Evolutionary conservation across 768 basidiomycete genomes (phyloP).

Genomic region (Lenzites betulinus): DNA sequence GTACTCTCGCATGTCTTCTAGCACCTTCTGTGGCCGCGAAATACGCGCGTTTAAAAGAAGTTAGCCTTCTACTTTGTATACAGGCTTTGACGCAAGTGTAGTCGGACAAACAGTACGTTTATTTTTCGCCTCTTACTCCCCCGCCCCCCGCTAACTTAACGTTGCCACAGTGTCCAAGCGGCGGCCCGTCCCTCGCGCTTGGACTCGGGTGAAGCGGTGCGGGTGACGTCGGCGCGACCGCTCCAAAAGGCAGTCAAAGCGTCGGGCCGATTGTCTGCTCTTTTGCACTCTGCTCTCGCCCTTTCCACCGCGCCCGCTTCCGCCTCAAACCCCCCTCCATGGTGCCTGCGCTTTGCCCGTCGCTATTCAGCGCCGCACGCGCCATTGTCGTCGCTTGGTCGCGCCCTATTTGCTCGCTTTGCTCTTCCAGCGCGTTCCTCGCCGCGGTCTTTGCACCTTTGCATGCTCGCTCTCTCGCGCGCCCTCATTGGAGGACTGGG

Average conservation of each 20-base stretch:
- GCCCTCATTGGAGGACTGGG: not conserved
- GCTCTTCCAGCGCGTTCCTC: not conserved
- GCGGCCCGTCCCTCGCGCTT: slow-evolving; percentile 1
- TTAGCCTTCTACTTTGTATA: not conserved
- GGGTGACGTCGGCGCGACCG: slow-evolving; percentile 5
- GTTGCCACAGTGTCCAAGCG: not conserved
- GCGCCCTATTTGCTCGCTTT: not conserved
- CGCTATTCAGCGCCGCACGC: not conserved
- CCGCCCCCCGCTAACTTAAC: not conserved
- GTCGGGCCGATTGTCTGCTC: not conserved
- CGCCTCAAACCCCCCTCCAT: not conserved
- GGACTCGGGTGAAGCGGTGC: slow-evolving; percentile 1
- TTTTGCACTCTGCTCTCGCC: not conserved
- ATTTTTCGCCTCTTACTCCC: not conserved
- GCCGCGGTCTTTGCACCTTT: not conserved
- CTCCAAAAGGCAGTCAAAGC: not conserved
- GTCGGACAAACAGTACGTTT: slow-evolving; percentile 3
- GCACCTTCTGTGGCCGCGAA: not conserved
- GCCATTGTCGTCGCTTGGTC: not conserved
- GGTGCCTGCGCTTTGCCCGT: not conserved
- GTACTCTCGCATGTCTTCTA: not conserved
- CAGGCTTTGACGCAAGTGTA: not conserved
- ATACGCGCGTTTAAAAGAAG: not conserved
- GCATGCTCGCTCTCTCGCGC: not conserved
- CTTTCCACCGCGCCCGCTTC: not conserved